Evolutionary conservation across 2,329 filamentous ascomycete species (phyloP).

Genomic region (Trichoderma endophyticum): DNA sequence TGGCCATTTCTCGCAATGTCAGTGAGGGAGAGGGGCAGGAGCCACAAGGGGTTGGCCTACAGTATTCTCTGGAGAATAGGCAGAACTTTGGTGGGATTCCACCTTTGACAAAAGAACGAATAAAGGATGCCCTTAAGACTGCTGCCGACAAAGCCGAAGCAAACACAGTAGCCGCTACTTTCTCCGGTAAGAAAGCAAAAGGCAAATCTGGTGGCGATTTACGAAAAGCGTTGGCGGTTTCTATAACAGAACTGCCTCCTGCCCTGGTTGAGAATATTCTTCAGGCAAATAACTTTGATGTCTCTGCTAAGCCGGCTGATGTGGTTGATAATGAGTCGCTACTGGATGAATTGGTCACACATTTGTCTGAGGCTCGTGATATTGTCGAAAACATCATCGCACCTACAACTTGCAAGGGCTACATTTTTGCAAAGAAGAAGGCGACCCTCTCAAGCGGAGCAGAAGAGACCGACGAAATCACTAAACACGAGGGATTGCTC

Average conservation of each 20-base stretch:
- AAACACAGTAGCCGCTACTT: constrained; percentile 31
- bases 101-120: constrained; percentile 67
- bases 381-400: constrained; percentile 68
- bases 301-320: constrained; percentile 62
- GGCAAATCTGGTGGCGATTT: constrained; percentile 72
- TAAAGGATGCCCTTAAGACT: constrained; percentile 66
- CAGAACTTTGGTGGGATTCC: constrained; percentile 81
- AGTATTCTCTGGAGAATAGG: constrained; percentile 75
- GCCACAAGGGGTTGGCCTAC: constrained; percentile 70
- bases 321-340: constrained; percentile 64
- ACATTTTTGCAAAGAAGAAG: constrained; percentile 75
- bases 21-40: constrained; percentile 80
- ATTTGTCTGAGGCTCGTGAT: constrained; percentile 66
- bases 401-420: constrained; percentile 67
- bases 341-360: constrained; percentile 63
- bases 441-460: constrained; percentile 31
- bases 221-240: constrained; percentile 74
- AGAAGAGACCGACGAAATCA: constrained; percentile 19
- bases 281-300: constrained; percentile 65
- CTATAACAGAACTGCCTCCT: constrained; percentile 85
- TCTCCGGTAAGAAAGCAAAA: constrained; percentile 60
- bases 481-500: constrained; percentile 52
- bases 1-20: constrained; percentile 78
- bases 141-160: constrained; percentile 58
- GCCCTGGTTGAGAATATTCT: constrained; percentile 85